Evolutionary conservation across 495 filamentous ascomycete species (phyloP).

Genomic region (Penicillium silybi): DNA sequence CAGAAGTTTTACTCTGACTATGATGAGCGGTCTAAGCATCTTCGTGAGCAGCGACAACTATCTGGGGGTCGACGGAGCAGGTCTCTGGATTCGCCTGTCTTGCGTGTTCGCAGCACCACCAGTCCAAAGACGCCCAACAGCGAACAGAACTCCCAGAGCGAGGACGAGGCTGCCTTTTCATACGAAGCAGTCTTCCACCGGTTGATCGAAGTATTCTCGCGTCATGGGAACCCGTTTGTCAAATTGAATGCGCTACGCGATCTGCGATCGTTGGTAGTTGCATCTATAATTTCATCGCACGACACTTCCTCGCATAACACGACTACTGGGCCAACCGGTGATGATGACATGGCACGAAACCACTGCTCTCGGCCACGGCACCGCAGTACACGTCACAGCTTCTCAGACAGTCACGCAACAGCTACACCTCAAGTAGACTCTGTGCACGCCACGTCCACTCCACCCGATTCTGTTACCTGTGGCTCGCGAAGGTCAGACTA

Average conservation of each 20-base stretch:
- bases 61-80: slow-evolving; percentile 30
- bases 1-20: slow-evolving; percentile 44
- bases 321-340: not conserved
- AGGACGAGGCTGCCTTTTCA: slow-evolving; percentile 49
- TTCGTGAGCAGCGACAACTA: slow-evolving; percentile 22
- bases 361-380: slow-evolving; percentile 5
- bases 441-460: slow-evolving; percentile 19
- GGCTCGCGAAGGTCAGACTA: slow-evolving; percentile 38
- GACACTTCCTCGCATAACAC: slow-evolving; percentile 31
- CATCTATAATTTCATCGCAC: slow-evolving; percentile 59
- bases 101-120: not conserved
- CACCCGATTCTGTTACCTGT: slow-evolving; percentile 34
- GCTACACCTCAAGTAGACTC: slow-evolving; percentile 14
- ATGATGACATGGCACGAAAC: slow-evolving; percentile 1
- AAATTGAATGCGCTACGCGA: slow-evolving; percentile 84
- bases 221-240: slow-evolving; percentile 80
- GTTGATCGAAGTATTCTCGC: slow-evolving; percentile 80
- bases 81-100: slow-evolving; percentile 24
- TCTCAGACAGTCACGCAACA: slow-evolving; percentile 24
- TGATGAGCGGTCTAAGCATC: slow-evolving; percentile 30
- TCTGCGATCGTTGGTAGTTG: slow-evolving; percentile 74
- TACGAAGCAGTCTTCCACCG: slow-evolving; percentile 73
- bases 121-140: not conserved
- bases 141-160: not conserved
- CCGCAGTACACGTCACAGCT: slow-evolving; percentile 32